phyloP scores from a whole-genome alignment of 768 basidiomycete genomes.

The Amanita pseudoporphyria region DNA sequence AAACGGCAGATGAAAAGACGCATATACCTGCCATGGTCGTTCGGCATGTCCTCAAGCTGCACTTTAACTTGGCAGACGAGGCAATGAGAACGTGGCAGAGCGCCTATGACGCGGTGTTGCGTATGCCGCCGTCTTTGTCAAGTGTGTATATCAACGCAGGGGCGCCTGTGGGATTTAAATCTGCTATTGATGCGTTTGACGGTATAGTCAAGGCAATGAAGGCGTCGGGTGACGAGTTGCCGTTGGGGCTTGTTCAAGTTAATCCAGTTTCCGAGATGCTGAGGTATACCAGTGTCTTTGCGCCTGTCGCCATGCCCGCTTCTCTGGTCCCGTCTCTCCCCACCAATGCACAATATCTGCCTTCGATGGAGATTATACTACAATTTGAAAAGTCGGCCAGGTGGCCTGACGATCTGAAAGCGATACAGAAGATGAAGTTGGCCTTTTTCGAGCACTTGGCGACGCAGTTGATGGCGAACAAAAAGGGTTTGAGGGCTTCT shows the following conservation, averaged over 20 bases:
- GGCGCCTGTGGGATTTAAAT: constrained; percentile 51
- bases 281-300: constrained; percentile 77
- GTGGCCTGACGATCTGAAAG: constrained; percentile 92
- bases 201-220: constrained; percentile 67
- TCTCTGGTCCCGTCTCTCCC: constrained; percentile 44
- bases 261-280: constrained; percentile 65
- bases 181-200: constrained; percentile 73
- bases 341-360: constrained; percentile 51
- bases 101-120: constrained; percentile 46
- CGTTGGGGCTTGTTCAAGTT: constrained; percentile 68
- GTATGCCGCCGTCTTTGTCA: constrained; percentile 47
- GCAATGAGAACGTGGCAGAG: constrained; percentile 50
- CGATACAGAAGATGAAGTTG: constrained; percentile 90
- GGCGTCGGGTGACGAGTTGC: constrained; percentile 59
- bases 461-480: constrained; percentile 43
- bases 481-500: constrained; percentile 40
- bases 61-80: constrained; percentile 54
- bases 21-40: constrained; percentile 72
- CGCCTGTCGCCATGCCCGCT: constrained; percentile 61
- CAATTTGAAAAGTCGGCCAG: constrained; percentile 88
- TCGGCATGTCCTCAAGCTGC: constrained; percentile 60
- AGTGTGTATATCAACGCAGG: constrained; percentile 31
- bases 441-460: constrained; percentile 86
- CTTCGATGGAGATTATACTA: constrained; percentile 64
- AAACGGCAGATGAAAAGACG: constrained; percentile 68